Evolutionary conservation across 768 basidiomycete species (phyloP), one percentile per base, ranked within the genome.

Genomic region (Boletus subparvulus): DNA sequence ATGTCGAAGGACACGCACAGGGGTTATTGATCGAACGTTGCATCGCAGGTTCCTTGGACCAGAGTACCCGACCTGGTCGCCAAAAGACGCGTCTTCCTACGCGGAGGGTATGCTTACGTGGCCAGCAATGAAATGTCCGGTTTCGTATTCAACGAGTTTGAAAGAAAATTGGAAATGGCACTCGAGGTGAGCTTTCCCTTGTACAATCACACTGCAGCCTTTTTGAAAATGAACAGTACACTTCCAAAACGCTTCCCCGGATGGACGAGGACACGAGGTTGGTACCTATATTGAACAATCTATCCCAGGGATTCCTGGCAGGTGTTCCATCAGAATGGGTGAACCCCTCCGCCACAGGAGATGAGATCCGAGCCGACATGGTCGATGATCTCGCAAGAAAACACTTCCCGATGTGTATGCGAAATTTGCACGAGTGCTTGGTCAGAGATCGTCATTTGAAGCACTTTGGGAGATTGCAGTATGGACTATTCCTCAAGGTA

Each of bases 391-490:
- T 98, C 30, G 85, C 94, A 0, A 78, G 75, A 63, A 88, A 88
- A 70, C 93, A 98, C 69, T 98, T 93, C 82, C 97, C 97, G 1
- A 77, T 93, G 62, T 99, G 97, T 70, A 97, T 97, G 94, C 86
- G 92, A 48, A 87, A 87, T 62, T 74, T 97, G 50, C 94, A 98
- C 66, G 90, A 90, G 51, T 84, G 77, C 50, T 74, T 98, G 55
- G 79, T 82, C 59, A 76, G 81, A 61, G 90, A 93, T 69, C 82
- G 84, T 48, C 96, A 98, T 69, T 75, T 99, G 61, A 96, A 95
- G 69, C 94, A 99, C 70, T 91, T 86, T 72, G 96, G 90, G 12
- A 80, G 97, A 32, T 73, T 97, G 61, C 88, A 98, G 63, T 94
- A 97, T 65, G 92, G 91, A 2, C 73, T 99, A 33, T 99, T 99